Conservation (phyloP, 306 rosid genomes). For the Elaeagnus macrophylla region DNA sequence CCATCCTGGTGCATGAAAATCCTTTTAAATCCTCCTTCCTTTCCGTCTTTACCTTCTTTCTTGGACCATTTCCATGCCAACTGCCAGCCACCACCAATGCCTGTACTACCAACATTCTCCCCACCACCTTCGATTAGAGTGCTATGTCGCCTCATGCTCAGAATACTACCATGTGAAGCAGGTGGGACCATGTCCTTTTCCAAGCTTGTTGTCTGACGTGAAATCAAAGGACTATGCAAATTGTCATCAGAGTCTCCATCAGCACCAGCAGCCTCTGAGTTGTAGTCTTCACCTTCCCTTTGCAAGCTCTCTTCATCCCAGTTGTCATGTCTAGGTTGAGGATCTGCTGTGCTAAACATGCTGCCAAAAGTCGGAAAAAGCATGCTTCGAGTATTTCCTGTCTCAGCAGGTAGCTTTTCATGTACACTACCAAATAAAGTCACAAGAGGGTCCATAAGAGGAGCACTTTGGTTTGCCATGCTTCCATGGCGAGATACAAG, state of each 20-base stretch:
- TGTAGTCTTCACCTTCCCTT: constrained; percentile 58
- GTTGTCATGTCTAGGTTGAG: constrained; percentile 39
- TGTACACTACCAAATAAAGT: constrained; percentile 70
- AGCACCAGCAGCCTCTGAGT: constrained; percentile 49
- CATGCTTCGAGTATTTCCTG: constrained; percentile 55
- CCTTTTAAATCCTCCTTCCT: constrained; percentile 69
- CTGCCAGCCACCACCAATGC: constrained; percentile 96
- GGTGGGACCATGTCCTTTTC: constrained; percentile 70
- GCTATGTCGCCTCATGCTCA: constrained; percentile 66
- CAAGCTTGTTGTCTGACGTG: constrained; percentile 76
- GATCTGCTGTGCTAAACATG: constrained; percentile 74
- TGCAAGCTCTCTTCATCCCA: constrained; percentile 89
- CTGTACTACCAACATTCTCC: constrained; percentile 63
- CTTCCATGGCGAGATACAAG: constrained; percentile 91
- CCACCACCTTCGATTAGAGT: constrained; percentile 71
- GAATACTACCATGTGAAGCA: constrained; percentile 59
- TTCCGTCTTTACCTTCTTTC: constrained; percentile 52
- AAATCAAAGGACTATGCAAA: constrained; percentile 76
- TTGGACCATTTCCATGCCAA: constrained; percentile 94
- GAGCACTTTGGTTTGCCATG: constrained; percentile 46
- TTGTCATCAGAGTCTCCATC: constrained; percentile 74
- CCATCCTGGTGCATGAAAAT: constrained; percentile 75
- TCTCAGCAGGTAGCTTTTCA: constrained; percentile 49
- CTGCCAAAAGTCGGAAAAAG: constrained; percentile 71
- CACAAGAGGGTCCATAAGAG: constrained; percentile 78